Evolutionary conservation across 2,329 filamentous ascomycete species (phyloP), one percentile per base, ranked within the genome.

Genomic region (Gnomoniopsis sp.): DNA sequence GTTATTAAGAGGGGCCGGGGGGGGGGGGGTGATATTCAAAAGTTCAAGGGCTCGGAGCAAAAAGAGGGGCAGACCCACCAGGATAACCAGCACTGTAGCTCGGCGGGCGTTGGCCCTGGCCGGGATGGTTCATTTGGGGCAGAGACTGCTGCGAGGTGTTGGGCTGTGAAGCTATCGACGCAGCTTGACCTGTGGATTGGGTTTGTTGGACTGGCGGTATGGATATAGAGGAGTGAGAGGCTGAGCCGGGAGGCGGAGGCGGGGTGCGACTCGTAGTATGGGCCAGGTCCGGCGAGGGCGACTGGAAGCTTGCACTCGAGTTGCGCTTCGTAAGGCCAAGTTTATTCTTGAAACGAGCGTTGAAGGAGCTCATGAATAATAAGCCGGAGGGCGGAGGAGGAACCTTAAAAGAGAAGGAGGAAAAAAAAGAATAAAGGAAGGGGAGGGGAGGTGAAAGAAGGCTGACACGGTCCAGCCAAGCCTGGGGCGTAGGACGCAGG

Each of bases 251-350:
- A 65, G 68, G 64, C 58, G 69, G 67, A 60, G 71, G 70, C 69
- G 74, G 72, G 66, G 67, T 73, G 63, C 67, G 74, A 68, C 70
- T 76, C 72, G 72, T 72, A 69, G 69, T 75, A 71, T 72, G 72
- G 69, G 71, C 64, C 64, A 71, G 63, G 71, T 81, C 76, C 71
- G 75, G 71, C 70, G 74, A 76, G 72, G 75, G 71, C 70, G 74
- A 76, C 65, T 82, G 79, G 69, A 84, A 83, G 74, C 80, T 85
- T 72, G 81, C 80, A 69, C 80, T 80, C 70, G 87, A 88, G 80
- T 87, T 89, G 76, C 89, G 87, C 84, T 89, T 90, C 78, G 88
- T 88, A 81, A 90, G 89, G 77, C 89, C 88, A 79, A 91, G 83
- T 81, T 84, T 84, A 81, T 90, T 89, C 75, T 56, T 56, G 23